Conservation (phyloP, 768 basidiomycete genomes). For the Rhodotorula babjevae region DNA sequence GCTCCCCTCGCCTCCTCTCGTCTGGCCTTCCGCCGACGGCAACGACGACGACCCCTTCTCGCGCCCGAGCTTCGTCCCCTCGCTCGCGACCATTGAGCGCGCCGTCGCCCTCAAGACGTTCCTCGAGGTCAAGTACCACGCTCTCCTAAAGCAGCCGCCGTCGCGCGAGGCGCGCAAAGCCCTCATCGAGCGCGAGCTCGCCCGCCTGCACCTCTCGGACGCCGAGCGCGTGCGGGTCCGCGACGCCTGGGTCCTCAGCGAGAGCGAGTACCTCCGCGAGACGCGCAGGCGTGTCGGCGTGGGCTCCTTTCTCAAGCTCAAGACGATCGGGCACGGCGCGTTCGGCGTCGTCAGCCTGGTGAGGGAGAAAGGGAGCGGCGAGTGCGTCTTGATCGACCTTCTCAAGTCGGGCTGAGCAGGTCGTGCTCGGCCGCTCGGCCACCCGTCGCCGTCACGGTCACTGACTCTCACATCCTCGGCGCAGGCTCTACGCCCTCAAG, state of each 20-base stretch:
- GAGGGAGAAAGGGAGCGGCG: constrained; percentile 69
- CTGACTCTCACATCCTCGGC: no score
- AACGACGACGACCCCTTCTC: neutral
- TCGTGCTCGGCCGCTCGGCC: no score
- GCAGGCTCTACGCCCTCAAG: constrained; percentile 82
- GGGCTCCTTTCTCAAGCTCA: constrained; percentile 78
- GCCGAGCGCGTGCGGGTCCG: constrained; percentile 67
- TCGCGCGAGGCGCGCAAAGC: constrained; percentile 77
- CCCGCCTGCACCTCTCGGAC: constrained; percentile 59
- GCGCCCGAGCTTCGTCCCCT: constrained; percentile 63
- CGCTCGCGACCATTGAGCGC: constrained; percentile 85
- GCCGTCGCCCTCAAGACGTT: constrained; percentile 87
- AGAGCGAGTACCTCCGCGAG: constrained; percentile 84
- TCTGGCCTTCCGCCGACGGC: neutral
- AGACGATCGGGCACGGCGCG: constrained; percentile 68
- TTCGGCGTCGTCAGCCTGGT: constrained; percentile 96
- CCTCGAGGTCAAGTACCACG: constrained; percentile 87
- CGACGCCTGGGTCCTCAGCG: constrained; percentile 74
- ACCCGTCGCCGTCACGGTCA: no score
- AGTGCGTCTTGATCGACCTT: constrained; percentile 38
- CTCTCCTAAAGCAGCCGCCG: constrained; percentile 73
- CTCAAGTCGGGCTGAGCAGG: neutral
- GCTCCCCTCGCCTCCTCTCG: neutral
- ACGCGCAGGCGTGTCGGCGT: constrained; percentile 74
- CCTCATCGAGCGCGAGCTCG: constrained; percentile 85